Evolutionary conservation across 2,329 filamentous ascomycete species (phyloP), one percentile per base, ranked within the genome.

Genomic region (Orbilia quercus): DNA sequence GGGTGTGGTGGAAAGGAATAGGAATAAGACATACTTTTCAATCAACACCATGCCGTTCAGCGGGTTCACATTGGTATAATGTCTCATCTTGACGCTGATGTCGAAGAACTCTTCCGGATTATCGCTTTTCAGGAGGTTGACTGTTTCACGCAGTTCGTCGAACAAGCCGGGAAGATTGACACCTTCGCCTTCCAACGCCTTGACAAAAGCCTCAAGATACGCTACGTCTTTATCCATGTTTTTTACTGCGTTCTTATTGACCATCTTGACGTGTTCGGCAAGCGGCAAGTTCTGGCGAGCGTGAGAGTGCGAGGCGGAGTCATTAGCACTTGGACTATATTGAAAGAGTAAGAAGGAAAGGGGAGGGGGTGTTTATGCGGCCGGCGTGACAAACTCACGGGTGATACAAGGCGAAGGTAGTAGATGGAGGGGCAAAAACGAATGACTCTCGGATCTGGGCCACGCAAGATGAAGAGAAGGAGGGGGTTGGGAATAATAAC

Each of bases 21-120:
- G 25, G 40, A 18, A 48, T 23, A 40, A 58, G 22, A 78, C 84
- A 76, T 85, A 91, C 90, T 99, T 99, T 82, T 98, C 94, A n/a
- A 99, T 81, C 74, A 99, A 80, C 42, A 91, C 84, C 0, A 93
- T 92, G 0, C 94, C 95, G 79, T 96, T 96, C 80, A 96, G 84
- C 58, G 91, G 90, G 81, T 98, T 92, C 34, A 99, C 96, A 60
- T 92, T 89, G 14, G 92, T 91, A 79, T 96, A 99, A 80, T 96
- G 96, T 82, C 91, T 93, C 82, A 97, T 96, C 58, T 92, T 85
- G 12, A 90, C 91, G 3, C 90, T 90, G 54, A 95, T 90, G 79
- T 99, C 95, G 80, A 95, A 99, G 81, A 96, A 99, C 80, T 98
- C 94, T 76, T 98, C 93, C n/a, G 91, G 88, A 77, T 96, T 96